These are phyloP conservation scores for Dittrichia graveolens DNA, from an alignment of 129 eudicot species.

Conservation along the genomic window DNA sequence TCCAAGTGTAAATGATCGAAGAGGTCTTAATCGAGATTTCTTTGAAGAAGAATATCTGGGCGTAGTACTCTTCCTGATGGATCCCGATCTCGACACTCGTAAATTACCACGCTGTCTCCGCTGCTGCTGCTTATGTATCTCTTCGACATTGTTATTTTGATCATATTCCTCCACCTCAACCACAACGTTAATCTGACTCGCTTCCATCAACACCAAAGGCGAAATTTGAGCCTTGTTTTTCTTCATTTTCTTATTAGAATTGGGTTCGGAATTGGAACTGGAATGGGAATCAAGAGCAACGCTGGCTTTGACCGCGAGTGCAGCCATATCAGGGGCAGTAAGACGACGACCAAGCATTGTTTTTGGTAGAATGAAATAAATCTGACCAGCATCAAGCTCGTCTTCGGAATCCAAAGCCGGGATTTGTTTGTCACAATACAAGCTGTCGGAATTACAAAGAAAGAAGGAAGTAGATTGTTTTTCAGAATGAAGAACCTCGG, in stretches of 20 bases:
- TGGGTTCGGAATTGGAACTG: neutral
- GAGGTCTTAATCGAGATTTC: conserved; percentile 20
- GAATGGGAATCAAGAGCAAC: conserved; percentile 41
- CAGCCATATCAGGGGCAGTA: conserved; percentile 69
- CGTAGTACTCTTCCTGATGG: conserved; percentile 21
- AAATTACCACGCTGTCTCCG: neutral
- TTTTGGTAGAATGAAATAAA: conserved; percentile 56
- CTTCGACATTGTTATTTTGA: neutral
- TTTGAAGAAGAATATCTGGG: conserved; percentile 22
- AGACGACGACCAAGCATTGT: conserved; percentile 50
- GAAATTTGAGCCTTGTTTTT: conserved; percentile 40
- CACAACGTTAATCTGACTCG: conserved; percentile 22
- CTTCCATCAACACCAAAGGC: conserved; percentile 32
- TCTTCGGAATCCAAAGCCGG: conserved; percentile 36
- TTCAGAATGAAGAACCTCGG: conserved; percentile 41
- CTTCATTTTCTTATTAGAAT: neutral
- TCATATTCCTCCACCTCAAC: conserved; percentile 10
- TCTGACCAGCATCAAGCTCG: conserved; percentile 55
- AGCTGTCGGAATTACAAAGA: conserved; percentile 63
- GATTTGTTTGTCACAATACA: conserved; percentile 52
- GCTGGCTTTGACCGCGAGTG: conserved; percentile 75
- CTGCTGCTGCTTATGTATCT: neutral
- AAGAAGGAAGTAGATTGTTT: conserved; percentile 35
- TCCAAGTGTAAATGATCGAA: conserved; percentile 29
- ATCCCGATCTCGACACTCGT: conserved; percentile 30